Percentiles rank a stretch among this genome's conserved stretches.
Evolutionary conservation across 805 yeast genomes (phyloP).

Genomic region (Ogataea zsoltii): DNA sequence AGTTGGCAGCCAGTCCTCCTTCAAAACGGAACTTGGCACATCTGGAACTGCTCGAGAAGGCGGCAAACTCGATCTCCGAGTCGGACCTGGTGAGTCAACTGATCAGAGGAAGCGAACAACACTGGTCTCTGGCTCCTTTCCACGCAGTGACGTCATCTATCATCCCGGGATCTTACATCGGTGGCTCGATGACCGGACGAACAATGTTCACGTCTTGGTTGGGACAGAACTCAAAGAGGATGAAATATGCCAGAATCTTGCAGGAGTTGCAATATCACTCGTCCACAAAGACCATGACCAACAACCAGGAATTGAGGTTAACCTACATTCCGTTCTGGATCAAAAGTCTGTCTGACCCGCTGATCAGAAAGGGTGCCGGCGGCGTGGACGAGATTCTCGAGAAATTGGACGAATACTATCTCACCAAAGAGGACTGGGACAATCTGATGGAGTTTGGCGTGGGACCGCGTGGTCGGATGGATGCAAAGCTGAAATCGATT

Average conservation of each 20-base stretch:
- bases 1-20: constrained; percentile 16
- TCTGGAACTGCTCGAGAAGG: constrained; percentile 64
- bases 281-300: constrained; percentile 75
- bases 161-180: constrained; percentile 70
- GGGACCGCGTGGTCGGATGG: constrained; percentile 49
- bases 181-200: constrained; percentile 69
- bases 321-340: constrained; percentile 71
- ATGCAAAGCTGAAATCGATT: constrained; percentile 54
- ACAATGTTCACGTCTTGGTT: constrained; percentile 82
- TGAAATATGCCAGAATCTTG: constrained; percentile 73
- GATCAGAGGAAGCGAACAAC: constrained; percentile 89
- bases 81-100: constrained; percentile 79
- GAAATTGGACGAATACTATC: constrained; percentile 80
- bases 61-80: constrained; percentile 85
- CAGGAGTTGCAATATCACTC: constrained; percentile 91
- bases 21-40: constrained; percentile 48
- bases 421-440: constrained; percentile 94
- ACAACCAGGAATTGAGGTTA: constrained; percentile 70
- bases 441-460: constrained; percentile 79
- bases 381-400: constrained; percentile 67
- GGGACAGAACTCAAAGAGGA: constrained; percentile 84
- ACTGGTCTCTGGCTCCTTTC: constrained; percentile 90
- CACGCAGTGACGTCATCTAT: constrained; percentile 88
- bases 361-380: constrained; percentile 53
- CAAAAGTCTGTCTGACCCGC: constrained; percentile 57